Base-by-base conservation (phyloP, 1,284 basidiomycete species). In the Anthracocystis walkeri region DNA sequence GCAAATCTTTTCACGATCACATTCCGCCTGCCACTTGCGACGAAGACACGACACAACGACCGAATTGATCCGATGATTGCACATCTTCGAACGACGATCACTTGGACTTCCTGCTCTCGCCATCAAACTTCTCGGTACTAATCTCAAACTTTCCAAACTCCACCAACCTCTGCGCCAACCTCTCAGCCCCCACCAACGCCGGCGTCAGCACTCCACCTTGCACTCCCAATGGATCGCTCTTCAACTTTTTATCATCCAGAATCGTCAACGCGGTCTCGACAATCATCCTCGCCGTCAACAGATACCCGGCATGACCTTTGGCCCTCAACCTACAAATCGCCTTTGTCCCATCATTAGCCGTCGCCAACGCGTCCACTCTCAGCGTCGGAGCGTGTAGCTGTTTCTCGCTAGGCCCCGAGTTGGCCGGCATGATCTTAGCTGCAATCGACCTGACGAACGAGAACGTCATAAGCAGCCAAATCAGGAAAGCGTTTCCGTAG, bases 291-390 rank as follows among this genome's bases (percentile, higher is more conserved):
- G 91, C 87, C 1, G 92, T 91, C 40, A 90, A 86, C 18, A 89
- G 84, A 85, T 94, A 94, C 3, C 93, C 92, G 4, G 92, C 92
- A 81, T 94, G 92, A n/a, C 92, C 92, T 46, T 89, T 87, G 1
- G 89, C 91, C 56, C 90, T 85, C 38, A 89, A 88, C 1, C 88
- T 90, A 72, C 91, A 90, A 31, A 91, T 89, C 53, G 88, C 87
- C 42, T 64, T 44, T 7, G 69, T 60, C 3, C n/a, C 89, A 86
- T 20, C 88, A 86, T 5, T 88, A 87, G 7, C 87, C 85, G 18
- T 87, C 82, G 53, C 87, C 82, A 23, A 88, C 87, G 35, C 71
- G 31, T 76, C 63, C n/a, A 74, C 46, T 20, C 65, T 33, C 29
- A 69, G 40, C 25, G 23, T 70, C 20, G 38, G 33, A 25, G 58